Evolutionary conservation across 2,329 filamentous ascomycete genomes (phyloP).

Genomic region (Sporothrix schenckii): DNA sequence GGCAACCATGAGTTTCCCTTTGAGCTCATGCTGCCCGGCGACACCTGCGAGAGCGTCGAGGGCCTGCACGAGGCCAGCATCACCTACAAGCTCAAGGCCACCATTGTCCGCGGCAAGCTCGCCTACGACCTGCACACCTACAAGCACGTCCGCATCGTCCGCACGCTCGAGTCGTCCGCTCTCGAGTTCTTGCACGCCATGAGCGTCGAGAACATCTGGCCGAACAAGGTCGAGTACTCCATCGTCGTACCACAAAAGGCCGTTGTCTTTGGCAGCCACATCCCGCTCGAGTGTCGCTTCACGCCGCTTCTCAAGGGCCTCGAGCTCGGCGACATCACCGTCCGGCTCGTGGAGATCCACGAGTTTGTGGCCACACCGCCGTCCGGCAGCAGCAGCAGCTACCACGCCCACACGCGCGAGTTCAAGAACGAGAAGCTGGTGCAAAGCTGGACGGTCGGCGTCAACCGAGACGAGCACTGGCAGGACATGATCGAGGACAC

Average conservation of each 20-base stretch:
- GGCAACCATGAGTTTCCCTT: constrained; percentile 87
- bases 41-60: constrained; percentile 84
- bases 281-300: constrained; percentile 82
- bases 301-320: constrained; percentile 88
- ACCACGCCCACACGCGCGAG: constrained; percentile 54
- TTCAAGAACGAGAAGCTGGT: constrained; percentile 68
- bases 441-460: constrained; percentile 59
- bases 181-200: constrained; percentile 83
- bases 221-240: constrained; percentile 95
- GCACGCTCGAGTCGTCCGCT: constrained; percentile 74
- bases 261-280: constrained; percentile 85
- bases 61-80: constrained; percentile 84
- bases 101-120: constrained; percentile 82
- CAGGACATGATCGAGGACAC: constrained; percentile 69
- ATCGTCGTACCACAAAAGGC: constrained; percentile 93
- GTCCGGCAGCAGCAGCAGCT: constrained; percentile 51
- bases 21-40: constrained; percentile 70
- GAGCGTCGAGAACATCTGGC: constrained; percentile 97
- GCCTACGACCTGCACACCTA: constrained; percentile 81
- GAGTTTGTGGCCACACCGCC: constrained; percentile 53
- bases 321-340: constrained; percentile 77
- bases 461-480: constrained; percentile 65
- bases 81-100: constrained; percentile 88
- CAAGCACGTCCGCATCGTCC: constrained; percentile 76
- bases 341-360: constrained; percentile 78